phyloP scores from a whole-genome alignment of 805 yeast genomes.

The Candida hungchunana region DNA sequence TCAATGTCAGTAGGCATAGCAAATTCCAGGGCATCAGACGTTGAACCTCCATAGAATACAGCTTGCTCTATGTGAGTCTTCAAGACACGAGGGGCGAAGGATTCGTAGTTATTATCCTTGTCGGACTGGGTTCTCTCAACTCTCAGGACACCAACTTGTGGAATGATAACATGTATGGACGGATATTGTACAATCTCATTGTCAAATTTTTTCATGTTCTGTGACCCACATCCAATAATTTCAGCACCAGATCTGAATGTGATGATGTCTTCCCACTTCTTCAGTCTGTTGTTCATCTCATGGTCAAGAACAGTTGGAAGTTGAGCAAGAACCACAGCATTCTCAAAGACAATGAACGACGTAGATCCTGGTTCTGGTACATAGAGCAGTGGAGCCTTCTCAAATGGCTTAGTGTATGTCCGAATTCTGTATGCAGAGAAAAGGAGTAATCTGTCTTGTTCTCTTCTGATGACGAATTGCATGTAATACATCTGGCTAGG shows the following conservation, averaged over 20 bases:
- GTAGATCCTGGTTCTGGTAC: conserved; percentile 57
- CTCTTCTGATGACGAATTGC: conserved; percentile 49
- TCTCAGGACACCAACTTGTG: conserved; percentile 56
- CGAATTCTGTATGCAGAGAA: conserved; percentile 65
- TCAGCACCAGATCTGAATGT: conserved; percentile 48
- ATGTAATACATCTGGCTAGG: conserved; percentile 36
- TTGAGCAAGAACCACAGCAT: conserved; percentile 65
- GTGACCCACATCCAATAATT: conserved; percentile 58
- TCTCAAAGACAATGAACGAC: conserved; percentile 55
- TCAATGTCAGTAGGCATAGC: conserved; percentile 41
- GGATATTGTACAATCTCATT: conserved; percentile 32
- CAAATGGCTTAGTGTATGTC: conserved; percentile 34
- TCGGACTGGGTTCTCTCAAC: conserved; percentile 41
- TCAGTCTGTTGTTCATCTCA: conserved; percentile 29
- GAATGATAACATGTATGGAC: conserved; percentile 45
- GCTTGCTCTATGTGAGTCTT: conserved; percentile 84
- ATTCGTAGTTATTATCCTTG: conserved; percentile 18
- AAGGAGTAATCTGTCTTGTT: conserved; percentile 46
- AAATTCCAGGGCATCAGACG: conserved; percentile 45
- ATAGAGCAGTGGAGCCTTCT: conserved; percentile 42
- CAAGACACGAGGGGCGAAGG: conserved; percentile 34
- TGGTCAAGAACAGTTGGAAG: conserved; percentile 37
- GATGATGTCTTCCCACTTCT: conserved; percentile 80
- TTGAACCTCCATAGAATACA: conserved; percentile 50
- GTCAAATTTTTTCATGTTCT: conserved; percentile 30